Evolutionary conservation across 305 asterid species (phyloP).

Genomic region (Vinca major): DNA sequence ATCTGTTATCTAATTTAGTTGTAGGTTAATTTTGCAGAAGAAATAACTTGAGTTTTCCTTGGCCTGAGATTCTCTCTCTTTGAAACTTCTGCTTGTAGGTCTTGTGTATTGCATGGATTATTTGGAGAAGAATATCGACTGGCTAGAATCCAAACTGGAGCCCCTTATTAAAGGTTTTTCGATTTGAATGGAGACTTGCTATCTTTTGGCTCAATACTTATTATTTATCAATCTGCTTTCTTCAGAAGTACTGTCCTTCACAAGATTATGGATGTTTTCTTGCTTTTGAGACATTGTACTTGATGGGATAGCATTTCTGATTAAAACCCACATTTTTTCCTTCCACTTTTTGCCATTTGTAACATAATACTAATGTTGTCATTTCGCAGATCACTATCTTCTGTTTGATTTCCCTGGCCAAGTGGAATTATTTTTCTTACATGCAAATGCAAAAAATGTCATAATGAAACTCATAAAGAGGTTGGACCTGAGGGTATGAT

Average conservation of each 20-base stretch:
- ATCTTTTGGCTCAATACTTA: constrained; percentile 13
- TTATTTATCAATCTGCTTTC: not conserved
- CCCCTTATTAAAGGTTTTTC: constrained; percentile 74
- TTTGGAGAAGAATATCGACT: constrained; percentile 87
- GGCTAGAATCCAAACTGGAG: constrained; percentile 77
- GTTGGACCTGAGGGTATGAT: constrained; percentile 65
- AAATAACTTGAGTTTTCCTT: not conserved
- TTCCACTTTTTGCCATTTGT: not conserved
- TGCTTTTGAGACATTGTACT: not conserved
- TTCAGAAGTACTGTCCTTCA: not conserved
- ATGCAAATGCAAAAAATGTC: constrained; percentile 63
- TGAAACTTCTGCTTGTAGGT: constrained; percentile 36
- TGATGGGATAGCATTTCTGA: not conserved
- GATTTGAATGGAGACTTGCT: constrained; percentile 11
- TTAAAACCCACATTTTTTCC: not conserved
- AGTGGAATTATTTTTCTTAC: constrained; percentile 95
- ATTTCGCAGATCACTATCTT: constrained; percentile 79
- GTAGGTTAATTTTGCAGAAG: not conserved
- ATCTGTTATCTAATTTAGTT: not conserved
- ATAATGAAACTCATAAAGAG: constrained; percentile 79
- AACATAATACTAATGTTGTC: constrained; percentile 4
- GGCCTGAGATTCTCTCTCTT: constrained; percentile 1
- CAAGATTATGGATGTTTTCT: not conserved
- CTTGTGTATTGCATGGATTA: constrained; percentile 95
- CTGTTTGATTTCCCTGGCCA: constrained; percentile 98